Base-by-base conservation (phyloP, 768 basidiomycete genomes). In the Dacryopinax primogenitus region DNA sequence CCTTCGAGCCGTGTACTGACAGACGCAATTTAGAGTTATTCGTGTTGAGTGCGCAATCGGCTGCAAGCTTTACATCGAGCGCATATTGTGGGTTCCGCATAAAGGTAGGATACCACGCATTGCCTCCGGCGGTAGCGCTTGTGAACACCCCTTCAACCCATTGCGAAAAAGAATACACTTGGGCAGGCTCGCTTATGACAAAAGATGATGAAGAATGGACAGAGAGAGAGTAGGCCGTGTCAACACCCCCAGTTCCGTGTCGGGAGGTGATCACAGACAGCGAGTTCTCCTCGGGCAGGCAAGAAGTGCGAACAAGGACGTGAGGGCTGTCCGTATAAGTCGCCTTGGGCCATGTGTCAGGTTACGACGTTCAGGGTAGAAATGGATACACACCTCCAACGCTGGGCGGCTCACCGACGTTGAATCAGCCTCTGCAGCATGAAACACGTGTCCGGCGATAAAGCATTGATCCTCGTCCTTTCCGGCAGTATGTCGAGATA, bases 51-150 rank as follows among this genome's bases (percentile, higher is more conserved):
- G 9, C 26, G 33, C 23, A 28, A 26, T 2, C 67, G 12, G 64
- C 12, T 26, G 69, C 70, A 2, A 82, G 76, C 63, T 79, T 76
- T 21, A 95, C 75, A 6, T 75, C 79, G 15, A 97, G 77, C 64
- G 81, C 80, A 74, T 90, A 97, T 71, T 96, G 92, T 0, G 94
- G 94, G 71, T 97, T 98, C 62, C 83, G 74, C 85, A 95, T 88
- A 74, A 88, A 96, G 0, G 87, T 86, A 0, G 90, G 84, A 68
- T 84, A 79, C 3, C 83, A 82, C 65, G 85, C 82, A 71, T 93
- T 94, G 1, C 95, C 95, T 0, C 95, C 95, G 0, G 90, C 82
- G 32, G 84, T 90, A 68, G 84, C 85, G 35, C 75, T 80, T 0
- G 85, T 86, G 67, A 95, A 79, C 0, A 77, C 70, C 7, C 84